Percentiles rank a stretch among this genome's conserved stretches.
Evolutionary conservation across 768 basidiomycete genomes (phyloP).

Genomic region (Termitomyces sp.): DNA sequence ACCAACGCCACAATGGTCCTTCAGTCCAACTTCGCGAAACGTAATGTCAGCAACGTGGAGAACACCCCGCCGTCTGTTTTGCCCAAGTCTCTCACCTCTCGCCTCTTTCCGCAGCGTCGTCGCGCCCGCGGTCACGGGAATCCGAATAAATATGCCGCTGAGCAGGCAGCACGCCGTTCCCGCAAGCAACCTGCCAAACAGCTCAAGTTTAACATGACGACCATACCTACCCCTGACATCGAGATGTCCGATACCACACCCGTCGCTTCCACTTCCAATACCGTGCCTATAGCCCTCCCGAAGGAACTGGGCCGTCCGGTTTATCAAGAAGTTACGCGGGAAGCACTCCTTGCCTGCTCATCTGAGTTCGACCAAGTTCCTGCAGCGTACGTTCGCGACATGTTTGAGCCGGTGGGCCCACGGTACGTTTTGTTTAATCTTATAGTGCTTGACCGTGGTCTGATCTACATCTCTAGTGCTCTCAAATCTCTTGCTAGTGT

Average conservation of each 20-base stretch:
- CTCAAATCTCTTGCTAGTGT: conserved; percentile 38
- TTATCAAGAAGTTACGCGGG: conserved; percentile 41
- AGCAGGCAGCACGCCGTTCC: conserved; percentile 36
- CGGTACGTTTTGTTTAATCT: conserved; percentile 26
- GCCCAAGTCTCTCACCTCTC: conserved; percentile 17
- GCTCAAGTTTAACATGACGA: conserved; percentile 24
- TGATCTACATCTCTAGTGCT: conserved; percentile 23
- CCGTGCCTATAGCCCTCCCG: conserved; percentile 37
- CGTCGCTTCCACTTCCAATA: conserved; percentile 22
- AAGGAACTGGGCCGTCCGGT: conserved; percentile 50
- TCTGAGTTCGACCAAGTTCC: conserved; percentile 45
- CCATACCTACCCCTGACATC: conserved; percentile 22
- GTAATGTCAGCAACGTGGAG: conserved; percentile 20
- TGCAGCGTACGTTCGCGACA: conserved; percentile 50
- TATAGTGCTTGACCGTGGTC: not conserved
- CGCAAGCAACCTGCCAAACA: conserved; percentile 17
- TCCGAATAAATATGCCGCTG: conserved; percentile 28
- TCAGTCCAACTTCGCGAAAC: conserved; percentile 19
- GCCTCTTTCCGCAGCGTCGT: conserved; percentile 28
- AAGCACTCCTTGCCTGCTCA: conserved; percentile 46
- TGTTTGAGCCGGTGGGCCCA: conserved; percentile 40
- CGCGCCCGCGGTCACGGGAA: conserved; percentile 31
- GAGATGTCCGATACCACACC: conserved; percentile 28
- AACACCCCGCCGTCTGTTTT: conserved; percentile 27
- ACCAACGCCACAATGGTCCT: conserved; percentile 23